phyloP scores from a whole-genome alignment of 495 filamentous ascomycete species.

The Aspergillus leporis region DNA sequence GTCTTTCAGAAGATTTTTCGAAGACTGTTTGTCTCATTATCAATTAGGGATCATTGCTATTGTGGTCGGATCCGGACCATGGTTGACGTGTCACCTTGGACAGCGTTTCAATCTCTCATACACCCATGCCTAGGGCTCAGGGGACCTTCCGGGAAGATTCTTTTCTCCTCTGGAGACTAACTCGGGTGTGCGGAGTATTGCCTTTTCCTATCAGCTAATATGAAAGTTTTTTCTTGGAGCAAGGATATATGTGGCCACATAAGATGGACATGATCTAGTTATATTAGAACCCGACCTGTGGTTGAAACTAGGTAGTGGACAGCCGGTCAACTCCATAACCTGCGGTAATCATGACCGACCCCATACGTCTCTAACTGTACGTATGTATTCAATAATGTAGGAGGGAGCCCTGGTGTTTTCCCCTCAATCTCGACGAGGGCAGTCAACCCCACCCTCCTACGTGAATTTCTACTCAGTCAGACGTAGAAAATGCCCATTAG shows the following conservation, averaged over 20 bases:
- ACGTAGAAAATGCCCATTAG: background rate
- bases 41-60: background rate
- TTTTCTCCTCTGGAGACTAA: background rate
- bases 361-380: conserved; percentile 1
- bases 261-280: background rate
- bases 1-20: background rate
- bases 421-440: conserved; percentile 5
- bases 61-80: conserved; percentile 18
- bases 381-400: background rate
- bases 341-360: conserved; percentile 5
- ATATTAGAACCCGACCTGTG: conserved; percentile 1
- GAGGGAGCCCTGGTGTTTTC: background rate
- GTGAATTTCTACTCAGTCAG: background rate
- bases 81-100: conserved; percentile 23
- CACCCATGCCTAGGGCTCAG: background rate
- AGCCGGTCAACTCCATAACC: conserved; percentile 1
- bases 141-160: background rate
- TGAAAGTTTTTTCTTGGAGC: background rate
- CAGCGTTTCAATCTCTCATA: conserved; percentile 9
- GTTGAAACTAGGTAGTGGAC: conserved; percentile 10
- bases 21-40: background rate
- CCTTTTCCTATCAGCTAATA: background rate
- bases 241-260: background rate
- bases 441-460: background rate
- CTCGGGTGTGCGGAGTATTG: background rate